A percentile compares a stretch with the other conserved stretches of the same genome.
Evolutionary conservation across 352 stramenopile genomes (phyloP).

Genomic region (Elongisporangium prolatum): DNA sequence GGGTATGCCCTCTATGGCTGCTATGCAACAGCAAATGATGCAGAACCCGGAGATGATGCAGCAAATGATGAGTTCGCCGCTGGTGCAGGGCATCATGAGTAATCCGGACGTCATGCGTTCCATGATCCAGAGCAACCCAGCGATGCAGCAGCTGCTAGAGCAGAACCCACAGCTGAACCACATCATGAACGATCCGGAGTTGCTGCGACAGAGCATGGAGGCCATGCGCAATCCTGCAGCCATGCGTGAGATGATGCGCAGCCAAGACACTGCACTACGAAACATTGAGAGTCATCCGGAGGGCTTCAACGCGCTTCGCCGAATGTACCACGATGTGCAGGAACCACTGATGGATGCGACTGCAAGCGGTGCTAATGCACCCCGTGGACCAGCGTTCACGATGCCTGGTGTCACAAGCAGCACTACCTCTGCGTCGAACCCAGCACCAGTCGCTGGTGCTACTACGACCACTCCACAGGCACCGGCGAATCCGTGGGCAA

Average conservation of each 20-base stretch:
- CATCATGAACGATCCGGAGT: constrained; percentile 94
- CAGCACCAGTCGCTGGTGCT: constrained; percentile 7
- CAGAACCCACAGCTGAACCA: constrained; percentile 95
- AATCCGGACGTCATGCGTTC: constrained; percentile 95
- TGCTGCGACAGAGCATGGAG: constrained; percentile 94
- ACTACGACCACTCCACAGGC: constrained; percentile 10
- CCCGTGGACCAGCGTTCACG: constrained; percentile 65
- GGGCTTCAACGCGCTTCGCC: constrained; percentile 95
- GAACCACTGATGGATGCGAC: constrained; percentile 95
- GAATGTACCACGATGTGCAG: constrained; percentile 94
- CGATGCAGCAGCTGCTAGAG: constrained; percentile 94
- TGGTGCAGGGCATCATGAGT: constrained; percentile 92
- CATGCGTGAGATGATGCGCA: constrained; percentile 97
- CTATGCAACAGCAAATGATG: constrained; percentile 88
- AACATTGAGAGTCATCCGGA: constrained; percentile 98
- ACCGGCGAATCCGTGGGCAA: constrained; percentile 59
- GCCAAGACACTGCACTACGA: constrained; percentile 95
- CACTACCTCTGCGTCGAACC: constrained; percentile 14
- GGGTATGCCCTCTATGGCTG: constrained; percentile 58
- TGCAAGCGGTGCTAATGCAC: constrained; percentile 33
- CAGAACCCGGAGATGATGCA: constrained; percentile 86
- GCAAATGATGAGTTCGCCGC: constrained; percentile 87
- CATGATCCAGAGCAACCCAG: constrained; percentile 96
- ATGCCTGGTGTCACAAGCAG: constrained; percentile 78
- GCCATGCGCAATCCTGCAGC: constrained; percentile 95